Evolutionary conservation across 768 basidiomycete genomes (phyloP).

Genomic region (Hericium coralloides): DNA sequence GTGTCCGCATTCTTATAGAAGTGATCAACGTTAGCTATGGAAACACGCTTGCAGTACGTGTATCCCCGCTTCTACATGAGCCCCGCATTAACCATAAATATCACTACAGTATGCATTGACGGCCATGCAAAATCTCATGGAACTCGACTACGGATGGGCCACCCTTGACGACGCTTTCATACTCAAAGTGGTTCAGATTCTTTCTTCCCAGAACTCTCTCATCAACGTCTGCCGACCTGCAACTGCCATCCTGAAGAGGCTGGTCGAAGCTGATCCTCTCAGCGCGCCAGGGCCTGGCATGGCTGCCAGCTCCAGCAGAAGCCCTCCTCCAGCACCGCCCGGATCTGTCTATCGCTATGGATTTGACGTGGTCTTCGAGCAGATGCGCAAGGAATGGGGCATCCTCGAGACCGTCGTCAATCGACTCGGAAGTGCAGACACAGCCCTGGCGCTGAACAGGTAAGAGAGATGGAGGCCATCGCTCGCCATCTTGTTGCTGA

Average conservation of each 20-base stretch:
- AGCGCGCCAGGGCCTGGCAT: constrained; percentile 49
- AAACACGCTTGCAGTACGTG: constrained; percentile 75
- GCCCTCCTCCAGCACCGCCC: constrained; percentile 41
- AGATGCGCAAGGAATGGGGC: constrained; percentile 65
- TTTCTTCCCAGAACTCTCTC: constrained; percentile 64
- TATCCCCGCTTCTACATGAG: not conserved
- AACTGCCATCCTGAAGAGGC: constrained; percentile 79
- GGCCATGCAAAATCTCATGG: constrained; percentile 84
- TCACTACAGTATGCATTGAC: constrained; percentile 65
- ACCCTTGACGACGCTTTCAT: constrained; percentile 68
- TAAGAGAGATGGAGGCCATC: constrained; percentile 18
- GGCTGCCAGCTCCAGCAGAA: constrained; percentile 49
- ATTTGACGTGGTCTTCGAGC: constrained; percentile 74
- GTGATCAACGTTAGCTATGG: constrained; percentile 62
- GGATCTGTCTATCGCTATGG: constrained; percentile 79
- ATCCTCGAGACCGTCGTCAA: constrained; percentile 78
- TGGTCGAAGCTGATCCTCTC: constrained; percentile 79
- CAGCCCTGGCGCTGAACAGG: constrained; percentile 81
- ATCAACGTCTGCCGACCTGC: constrained; percentile 92
- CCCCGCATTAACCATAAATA: not conserved
- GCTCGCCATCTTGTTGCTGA: constrained; percentile 9
- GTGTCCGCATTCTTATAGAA: constrained; percentile 60
- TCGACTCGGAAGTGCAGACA: constrained; percentile 73
- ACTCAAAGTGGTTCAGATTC: constrained; percentile 65
- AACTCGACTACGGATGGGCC: constrained; percentile 77